These are phyloP conservation scores for Phytopythium chamaehyphon DNA, from an alignment of 352 stramenopile genomes.

Conservation along the genomic window DNA sequence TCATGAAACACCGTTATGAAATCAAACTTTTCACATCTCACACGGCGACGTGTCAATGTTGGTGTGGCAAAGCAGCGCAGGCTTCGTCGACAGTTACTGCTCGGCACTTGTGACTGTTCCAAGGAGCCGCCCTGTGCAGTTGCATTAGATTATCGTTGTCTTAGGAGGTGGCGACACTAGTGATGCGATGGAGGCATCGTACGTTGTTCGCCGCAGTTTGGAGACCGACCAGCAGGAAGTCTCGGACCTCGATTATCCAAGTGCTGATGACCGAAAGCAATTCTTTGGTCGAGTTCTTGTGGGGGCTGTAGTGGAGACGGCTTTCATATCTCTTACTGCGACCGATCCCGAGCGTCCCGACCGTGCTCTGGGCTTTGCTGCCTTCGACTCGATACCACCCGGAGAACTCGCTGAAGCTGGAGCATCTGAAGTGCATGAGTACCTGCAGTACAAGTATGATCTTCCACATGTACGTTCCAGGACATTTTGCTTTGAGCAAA, in stretches of 20 bases:
- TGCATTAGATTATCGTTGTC: neutral
- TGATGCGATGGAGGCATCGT: constrained; percentile 34
- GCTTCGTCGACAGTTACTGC: no score
- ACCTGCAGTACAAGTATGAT: constrained; percentile 50
- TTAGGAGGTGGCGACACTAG: no score
- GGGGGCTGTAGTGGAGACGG: constrained; percentile 67
- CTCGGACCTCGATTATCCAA: constrained; percentile 54
- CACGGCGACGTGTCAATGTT: no score
- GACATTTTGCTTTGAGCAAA: neutral
- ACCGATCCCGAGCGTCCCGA: constrained; percentile 43
- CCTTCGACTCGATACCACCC: constrained; percentile 48
- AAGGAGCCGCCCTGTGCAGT: no score
- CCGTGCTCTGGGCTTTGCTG: constrained; percentile 57
- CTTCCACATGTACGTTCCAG: constrained; percentile 29
- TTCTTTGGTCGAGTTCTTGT: constrained; percentile 62
- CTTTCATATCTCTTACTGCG: constrained; percentile 60
- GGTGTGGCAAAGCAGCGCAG: no score
- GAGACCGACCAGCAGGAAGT: constrained; percentile 60
- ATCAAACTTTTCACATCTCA: no score
- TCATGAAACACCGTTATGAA: no score
- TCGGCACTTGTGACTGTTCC: no score
- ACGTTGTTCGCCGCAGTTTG: constrained; percentile 50
- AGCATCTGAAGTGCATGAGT: constrained; percentile 22
- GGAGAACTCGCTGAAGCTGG: constrained; percentile 33
- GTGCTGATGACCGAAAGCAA: constrained; percentile 44